These are phyloP conservation scores for Leishmania braziliensis DNA, from an alignment of 208 protist genomes.

Conservation along the genomic window DNA sequence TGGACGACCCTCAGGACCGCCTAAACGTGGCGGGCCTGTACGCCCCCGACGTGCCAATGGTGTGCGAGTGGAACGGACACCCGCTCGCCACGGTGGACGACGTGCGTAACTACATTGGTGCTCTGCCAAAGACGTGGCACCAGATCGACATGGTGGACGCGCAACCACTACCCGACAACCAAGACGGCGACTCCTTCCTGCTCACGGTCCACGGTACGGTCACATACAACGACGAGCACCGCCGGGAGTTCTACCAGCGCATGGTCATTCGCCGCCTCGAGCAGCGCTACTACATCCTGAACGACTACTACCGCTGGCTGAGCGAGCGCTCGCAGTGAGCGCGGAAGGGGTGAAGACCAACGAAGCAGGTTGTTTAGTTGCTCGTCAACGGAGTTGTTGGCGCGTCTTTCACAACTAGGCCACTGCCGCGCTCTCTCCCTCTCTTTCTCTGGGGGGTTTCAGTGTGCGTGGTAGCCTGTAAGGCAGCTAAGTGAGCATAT, in stretches of 20 bases:
- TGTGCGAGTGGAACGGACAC: constrained; percentile 92
- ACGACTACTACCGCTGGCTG: constrained; percentile 93
- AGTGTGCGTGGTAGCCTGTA: neutral
- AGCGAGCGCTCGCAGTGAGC: constrained; percentile 52
- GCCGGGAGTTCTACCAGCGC: constrained; percentile 86
- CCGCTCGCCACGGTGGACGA: constrained; percentile 44
- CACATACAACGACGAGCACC: constrained; percentile 89
- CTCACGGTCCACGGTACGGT: constrained; percentile 80
- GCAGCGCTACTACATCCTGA: constrained; percentile 84
- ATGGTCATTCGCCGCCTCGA: constrained; percentile 76
- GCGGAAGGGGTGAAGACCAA: neutral
- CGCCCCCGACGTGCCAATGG: constrained; percentile 62
- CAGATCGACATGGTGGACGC: constrained; percentile 85
- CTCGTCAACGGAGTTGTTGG: neutral
- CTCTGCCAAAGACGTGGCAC: constrained; percentile 74
- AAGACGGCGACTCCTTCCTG: constrained; percentile 77
- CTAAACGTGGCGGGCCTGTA: constrained; percentile 68
- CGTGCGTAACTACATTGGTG: constrained; percentile 68
- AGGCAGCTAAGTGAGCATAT: neutral
- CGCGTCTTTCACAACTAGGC: neutral
- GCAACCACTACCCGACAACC: constrained; percentile 88
- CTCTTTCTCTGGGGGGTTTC: neutral
- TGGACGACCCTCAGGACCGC: constrained; percentile 68
- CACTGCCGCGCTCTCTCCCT: neutral
- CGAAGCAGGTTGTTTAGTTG: neutral